Base-by-base conservation (phyloP, 495 filamentous ascomycete genomes). In the Penicillium desertorum region DNA sequence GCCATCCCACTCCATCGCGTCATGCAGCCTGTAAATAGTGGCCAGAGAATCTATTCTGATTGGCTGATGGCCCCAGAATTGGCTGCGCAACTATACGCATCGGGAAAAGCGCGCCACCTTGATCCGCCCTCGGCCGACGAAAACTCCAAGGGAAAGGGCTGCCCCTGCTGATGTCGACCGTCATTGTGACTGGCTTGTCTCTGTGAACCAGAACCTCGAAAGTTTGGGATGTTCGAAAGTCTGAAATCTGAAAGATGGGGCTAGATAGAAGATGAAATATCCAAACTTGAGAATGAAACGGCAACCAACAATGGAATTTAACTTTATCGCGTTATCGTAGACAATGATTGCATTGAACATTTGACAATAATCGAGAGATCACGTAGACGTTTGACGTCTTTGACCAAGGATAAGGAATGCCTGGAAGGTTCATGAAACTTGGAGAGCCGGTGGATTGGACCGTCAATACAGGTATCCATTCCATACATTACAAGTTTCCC, bases 1-100 rank as follows among this genome's bases (percentile, higher is more conserved):
- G 62, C 71, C 67, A 68, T 65, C 59, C 52, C 45, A 52, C 55
- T 63, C 36, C 60, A 68, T 74, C 65, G 68, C 73, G 70, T 76
- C 70, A 76, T 73, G 71, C 68, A 71, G 29, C 48, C 59, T 66
- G 65, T 55, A 65, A 66, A 70, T 74, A 73, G 71, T 72, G 65
- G 65, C 56, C 47, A 30, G 51, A 60, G 43, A 48, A 37, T 30
- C 22, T 30, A n/a, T 37, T 14, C 32, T 73, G 54, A 72, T 74
- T 73, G 68, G 71, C 16, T 11, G 20, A 29, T 58, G 32, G 41
- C 49, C 66, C 59, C 62, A 60, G 50, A 62, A 62, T 68, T 60
- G 59, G 50, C 66, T 69, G 71, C 62, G 61, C 68, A 65, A 56
- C 57, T 45, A 43, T 43, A 59, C 64, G 56, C 49, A 64, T 69